These are phyloP conservation scores for Epichloe brachyelytri DNA, from an alignment of 2,329 filamentous ascomycete species.

Conservation along the genomic window DNA sequence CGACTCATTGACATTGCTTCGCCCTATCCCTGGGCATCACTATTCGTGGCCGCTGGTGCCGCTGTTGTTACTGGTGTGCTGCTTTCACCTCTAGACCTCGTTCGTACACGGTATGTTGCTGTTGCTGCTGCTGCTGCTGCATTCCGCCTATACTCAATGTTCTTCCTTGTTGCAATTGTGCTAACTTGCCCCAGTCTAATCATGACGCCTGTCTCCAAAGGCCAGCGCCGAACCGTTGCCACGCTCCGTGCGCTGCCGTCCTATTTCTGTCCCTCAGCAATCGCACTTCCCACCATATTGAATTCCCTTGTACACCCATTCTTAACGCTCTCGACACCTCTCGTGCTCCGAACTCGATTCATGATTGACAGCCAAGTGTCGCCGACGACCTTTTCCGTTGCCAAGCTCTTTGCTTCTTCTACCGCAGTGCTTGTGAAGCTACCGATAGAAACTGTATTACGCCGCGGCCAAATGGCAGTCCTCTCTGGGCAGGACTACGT, in stretches of 20 bases:
- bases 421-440: conserved; percentile 76
- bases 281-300: conserved; percentile 74
- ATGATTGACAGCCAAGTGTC: conserved; percentile 71
- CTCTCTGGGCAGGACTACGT: conserved; percentile 42
- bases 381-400: conserved; percentile 68
- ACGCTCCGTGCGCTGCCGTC: conserved; percentile 69
- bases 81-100: conserved; percentile 77
- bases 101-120: conserved; percentile 51
- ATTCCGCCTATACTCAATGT: not conserved
- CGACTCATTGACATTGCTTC: conserved; percentile 60
- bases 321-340: conserved; percentile 68
- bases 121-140: conserved; percentile 19
- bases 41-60: conserved; percentile 56
- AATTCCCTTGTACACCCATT: conserved; percentile 76
- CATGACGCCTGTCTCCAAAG: conserved; percentile 63
- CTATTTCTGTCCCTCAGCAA: conserved; percentile 54
- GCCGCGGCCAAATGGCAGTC: conserved; percentile 72
- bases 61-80: conserved; percentile 63
- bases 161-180: not conserved
- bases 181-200: conserved; percentile 48
- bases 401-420: conserved; percentile 68
- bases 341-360: conserved; percentile 75
- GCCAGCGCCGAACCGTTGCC: conserved; percentile 64
- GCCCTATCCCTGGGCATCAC: conserved; percentile 67
- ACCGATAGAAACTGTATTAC: conserved; percentile 81